Conservation (phyloP, 2,329 filamentous ascomycete genomes). For the Fusarium verrucosum region DNA sequence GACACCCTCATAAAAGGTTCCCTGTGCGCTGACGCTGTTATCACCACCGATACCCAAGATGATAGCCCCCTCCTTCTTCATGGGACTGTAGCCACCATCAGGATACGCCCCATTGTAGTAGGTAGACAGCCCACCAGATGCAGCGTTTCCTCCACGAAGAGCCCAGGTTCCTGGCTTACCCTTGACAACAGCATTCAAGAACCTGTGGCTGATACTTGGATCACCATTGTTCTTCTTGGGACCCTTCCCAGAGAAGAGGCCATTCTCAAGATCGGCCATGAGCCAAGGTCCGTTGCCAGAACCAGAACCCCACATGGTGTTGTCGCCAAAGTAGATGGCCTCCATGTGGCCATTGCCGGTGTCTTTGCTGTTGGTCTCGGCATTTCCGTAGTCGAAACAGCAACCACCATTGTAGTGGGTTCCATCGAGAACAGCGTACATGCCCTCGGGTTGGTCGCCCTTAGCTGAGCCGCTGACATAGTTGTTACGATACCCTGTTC, state of each 20-base stretch:
- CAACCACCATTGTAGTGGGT: conserved; percentile 22
- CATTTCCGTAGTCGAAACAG: conserved; percentile 29
- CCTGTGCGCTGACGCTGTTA: conserved; percentile 14
- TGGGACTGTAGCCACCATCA: conserved; percentile 15
- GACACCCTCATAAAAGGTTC: conserved; percentile 19
- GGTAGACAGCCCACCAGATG: conserved; percentile 4
- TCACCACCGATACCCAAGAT: conserved; percentile 23
- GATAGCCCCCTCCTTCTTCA: conserved; percentile 17
- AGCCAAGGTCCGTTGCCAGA: conserved; percentile 70
- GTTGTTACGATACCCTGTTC: conserved; percentile 25
- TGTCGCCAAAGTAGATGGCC: conserved; percentile 70
- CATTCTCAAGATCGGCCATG: conserved; percentile 75
- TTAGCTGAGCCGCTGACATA: conserved; percentile 10
- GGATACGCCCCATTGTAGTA: conserved; percentile 21
- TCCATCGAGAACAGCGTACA: conserved; percentile 30
- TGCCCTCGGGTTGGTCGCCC: conserved; percentile 9
- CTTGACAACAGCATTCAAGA: conserved; percentile 11
- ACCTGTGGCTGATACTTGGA: conserved; percentile 3
- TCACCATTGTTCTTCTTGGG: conserved; percentile 21
- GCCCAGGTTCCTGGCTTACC: conserved; percentile 16
- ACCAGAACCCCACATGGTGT: conserved; percentile 64
- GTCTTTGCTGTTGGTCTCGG: conserved; percentile 59
- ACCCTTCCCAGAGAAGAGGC: conserved; percentile 65
- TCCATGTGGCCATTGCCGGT: conserved; percentile 74
- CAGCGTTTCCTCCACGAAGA: conserved; percentile 20